Evolutionary conservation across 257 asterid species (phyloP).

Genomic region (Coffea canephora): DNA sequence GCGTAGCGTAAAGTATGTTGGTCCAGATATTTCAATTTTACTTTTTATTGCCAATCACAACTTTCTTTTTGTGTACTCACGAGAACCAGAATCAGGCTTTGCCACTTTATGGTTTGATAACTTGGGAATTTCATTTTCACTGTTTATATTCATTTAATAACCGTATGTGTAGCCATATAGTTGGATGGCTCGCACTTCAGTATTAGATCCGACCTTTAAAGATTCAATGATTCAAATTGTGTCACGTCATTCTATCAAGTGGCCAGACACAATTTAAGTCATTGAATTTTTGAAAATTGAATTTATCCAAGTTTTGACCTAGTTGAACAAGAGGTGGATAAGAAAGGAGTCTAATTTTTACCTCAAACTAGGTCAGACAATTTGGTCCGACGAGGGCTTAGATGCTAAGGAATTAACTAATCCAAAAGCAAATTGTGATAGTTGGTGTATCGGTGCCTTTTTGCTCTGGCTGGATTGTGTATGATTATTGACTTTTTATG

Average conservation of each 20-base stretch:
- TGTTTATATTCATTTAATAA: neutral
- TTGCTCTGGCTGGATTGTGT: neutral
- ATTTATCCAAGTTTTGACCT: too few relatives aligned
- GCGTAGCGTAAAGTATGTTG: neutral
- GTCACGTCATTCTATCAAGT: too few relatives aligned
- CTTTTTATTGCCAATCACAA: neutral
- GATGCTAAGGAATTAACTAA: neutral
- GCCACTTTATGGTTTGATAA: neutral
- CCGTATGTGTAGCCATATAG: too few relatives aligned
- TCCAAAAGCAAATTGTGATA: neutral
- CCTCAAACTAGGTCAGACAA: neutral
- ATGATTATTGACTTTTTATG: conserved; percentile 1
- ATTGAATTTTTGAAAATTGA: too few relatives aligned
- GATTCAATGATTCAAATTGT: too few relatives aligned
- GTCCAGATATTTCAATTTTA: conserved; percentile 4
- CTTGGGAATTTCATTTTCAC: neutral
- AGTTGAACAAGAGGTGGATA: too few relatives aligned
- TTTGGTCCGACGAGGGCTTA: neutral
- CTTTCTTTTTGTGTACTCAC: neutral
- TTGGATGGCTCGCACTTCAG: too few relatives aligned
- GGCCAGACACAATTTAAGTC: too few relatives aligned
- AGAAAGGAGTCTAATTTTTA: too few relatives aligned
- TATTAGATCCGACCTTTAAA: too few relatives aligned
- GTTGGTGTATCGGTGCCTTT: neutral
- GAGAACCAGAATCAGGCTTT: neutral